phyloP scores from a whole-genome alignment of 495 filamentous ascomycete genomes.

The Penicillium arizonense region DNA sequence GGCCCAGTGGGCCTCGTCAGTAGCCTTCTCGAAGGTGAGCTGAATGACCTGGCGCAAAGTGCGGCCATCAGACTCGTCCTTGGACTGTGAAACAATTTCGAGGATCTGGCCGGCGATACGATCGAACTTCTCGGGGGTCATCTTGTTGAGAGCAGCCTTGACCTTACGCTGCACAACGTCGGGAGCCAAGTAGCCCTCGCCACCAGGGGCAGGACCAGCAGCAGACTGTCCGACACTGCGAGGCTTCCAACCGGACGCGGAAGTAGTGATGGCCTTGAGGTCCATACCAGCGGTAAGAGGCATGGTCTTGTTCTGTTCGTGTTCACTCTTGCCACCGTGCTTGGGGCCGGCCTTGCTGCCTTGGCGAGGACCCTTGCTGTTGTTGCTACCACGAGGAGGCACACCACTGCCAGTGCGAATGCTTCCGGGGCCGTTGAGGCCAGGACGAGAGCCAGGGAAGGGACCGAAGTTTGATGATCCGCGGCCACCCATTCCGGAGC shows the following conservation, averaged over 20 bases:
- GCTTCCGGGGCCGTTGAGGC: constrained; percentile 50
- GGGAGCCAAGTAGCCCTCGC: constrained; percentile 68
- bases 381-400: constrained; percentile 32
- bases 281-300: constrained; percentile 80
- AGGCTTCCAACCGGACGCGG: constrained; percentile 86
- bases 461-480: background rate
- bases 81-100: constrained; percentile 88
- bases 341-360: constrained; percentile 49
- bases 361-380: constrained; percentile 46
- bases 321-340: constrained; percentile 53
- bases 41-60: constrained; percentile 97
- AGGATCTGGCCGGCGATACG: constrained; percentile 92
- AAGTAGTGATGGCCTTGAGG: constrained; percentile 71
- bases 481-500: background rate
- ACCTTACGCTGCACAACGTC: constrained; percentile 98
- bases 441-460: background rate
- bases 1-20: constrained; percentile 98
- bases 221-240: constrained; percentile 56
- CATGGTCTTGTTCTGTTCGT: constrained; percentile 74
- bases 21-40: constrained; percentile 98
- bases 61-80: constrained; percentile 90
- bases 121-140: constrained; percentile 99
- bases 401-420: constrained; percentile 23
- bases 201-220: constrained; percentile 54
- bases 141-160: constrained; percentile 97